Percentiles rank a stretch among this genome's conserved stretches.
These are phyloP conservation scores for Arachis hypogaea DNA, from an alignment of 306 rosid species.

Conservation along the genomic window DNA sequence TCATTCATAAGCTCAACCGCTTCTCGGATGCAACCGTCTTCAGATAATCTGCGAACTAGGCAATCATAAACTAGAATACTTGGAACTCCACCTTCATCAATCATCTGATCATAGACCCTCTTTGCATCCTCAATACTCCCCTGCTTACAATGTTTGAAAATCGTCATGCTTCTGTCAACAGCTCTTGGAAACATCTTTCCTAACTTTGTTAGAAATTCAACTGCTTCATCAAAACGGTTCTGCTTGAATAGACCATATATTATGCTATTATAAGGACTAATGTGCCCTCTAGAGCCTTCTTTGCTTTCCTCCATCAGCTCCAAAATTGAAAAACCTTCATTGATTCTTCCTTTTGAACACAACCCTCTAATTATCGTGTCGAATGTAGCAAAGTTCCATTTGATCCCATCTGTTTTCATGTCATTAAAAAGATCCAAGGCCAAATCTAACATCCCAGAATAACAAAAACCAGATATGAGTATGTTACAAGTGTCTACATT, in stretches of 20 bases:
- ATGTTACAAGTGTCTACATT: slow-evolving; percentile 68
- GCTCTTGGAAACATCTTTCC: slow-evolving; percentile 66
- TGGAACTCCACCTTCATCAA: slow-evolving; percentile 62
- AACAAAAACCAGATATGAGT: slow-evolving; percentile 60
- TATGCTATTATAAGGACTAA: slow-evolving; percentile 75
- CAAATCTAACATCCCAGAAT: slow-evolving; percentile 55
- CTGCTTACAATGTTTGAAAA: slow-evolving; percentile 53
- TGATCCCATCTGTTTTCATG: slow-evolving; percentile 72
- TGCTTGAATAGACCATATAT: slow-evolving; percentile 70
- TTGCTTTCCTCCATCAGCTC: slow-evolving; percentile 74
- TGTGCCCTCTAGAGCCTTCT: slow-evolving; percentile 53
- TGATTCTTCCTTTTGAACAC: slow-evolving; percentile 61
- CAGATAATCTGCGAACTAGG: slow-evolving; percentile 56
- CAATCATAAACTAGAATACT: slow-evolving; percentile 59
- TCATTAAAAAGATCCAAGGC: slow-evolving; percentile 75
- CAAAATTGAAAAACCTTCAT: slow-evolving; percentile 62
- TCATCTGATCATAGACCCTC: slow-evolving; percentile 56
- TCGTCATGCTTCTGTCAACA: slow-evolving; percentile 60
- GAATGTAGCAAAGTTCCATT: slow-evolving; percentile 56
- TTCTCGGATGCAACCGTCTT: slow-evolving; percentile 51
- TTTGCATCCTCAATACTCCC: slow-evolving; percentile 61
- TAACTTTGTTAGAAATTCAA: slow-evolving; percentile 56
- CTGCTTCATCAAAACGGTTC: slow-evolving; percentile 53
- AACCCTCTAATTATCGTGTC: slow-evolving; percentile 64
- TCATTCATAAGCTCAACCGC: slow-evolving; percentile 69